Conservation (phyloP, 2,329 filamentous ascomycete species). For the Neonectria neomacrospora region DNA sequence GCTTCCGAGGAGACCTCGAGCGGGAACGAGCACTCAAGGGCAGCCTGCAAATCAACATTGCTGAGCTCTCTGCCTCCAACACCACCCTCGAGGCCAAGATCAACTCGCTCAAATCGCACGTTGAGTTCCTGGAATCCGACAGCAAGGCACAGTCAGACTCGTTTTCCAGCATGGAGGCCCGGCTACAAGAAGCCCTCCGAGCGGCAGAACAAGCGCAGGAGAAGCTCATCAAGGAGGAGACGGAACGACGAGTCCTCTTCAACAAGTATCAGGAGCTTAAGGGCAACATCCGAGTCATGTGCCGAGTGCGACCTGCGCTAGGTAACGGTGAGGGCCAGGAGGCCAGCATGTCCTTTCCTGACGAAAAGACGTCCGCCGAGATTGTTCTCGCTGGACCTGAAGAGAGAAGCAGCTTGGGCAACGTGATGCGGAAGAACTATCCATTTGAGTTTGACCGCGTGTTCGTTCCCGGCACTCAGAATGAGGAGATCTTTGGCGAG, state of each 20-base stretch:
- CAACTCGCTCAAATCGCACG: slow-evolving; percentile 80
- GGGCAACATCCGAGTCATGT: slow-evolving; percentile 98
- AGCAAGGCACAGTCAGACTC: slow-evolving; percentile 89
- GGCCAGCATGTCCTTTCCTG: slow-evolving; percentile 81
- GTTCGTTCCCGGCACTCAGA: slow-evolving; percentile 81
- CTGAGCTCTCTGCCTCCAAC: slow-evolving; percentile 69
- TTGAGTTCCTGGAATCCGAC: slow-evolving; percentile 90
- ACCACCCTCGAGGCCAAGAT: slow-evolving; percentile 78
- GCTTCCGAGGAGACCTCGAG: slow-evolving; percentile 62
- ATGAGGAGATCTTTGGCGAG: slow-evolving; percentile 91
- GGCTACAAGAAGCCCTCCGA: slow-evolving; percentile 80
- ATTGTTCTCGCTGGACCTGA: slow-evolving; percentile 86
- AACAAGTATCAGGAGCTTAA: slow-evolving; percentile 98
- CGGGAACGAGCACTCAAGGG: slow-evolving; percentile 73
- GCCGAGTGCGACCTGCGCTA: slow-evolving; percentile 84
- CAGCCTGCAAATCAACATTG: slow-evolving; percentile 62
- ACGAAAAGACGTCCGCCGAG: slow-evolving; percentile 87
- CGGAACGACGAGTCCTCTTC: slow-evolving; percentile 88
- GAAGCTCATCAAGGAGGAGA: slow-evolving; percentile 92
- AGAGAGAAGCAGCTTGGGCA: slow-evolving; percentile 82
- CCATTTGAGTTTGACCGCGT: slow-evolving; percentile 94
- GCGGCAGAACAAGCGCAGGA: slow-evolving; percentile 77
- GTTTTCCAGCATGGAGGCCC: slow-evolving; percentile 82
- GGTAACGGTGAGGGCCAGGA: slow-evolving; percentile 68
- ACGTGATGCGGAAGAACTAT: slow-evolving; percentile 80